Base-by-base conservation (phyloP, 2,329 filamentous ascomycete genomes). In the Cryphonectria carpinicola region DNA sequence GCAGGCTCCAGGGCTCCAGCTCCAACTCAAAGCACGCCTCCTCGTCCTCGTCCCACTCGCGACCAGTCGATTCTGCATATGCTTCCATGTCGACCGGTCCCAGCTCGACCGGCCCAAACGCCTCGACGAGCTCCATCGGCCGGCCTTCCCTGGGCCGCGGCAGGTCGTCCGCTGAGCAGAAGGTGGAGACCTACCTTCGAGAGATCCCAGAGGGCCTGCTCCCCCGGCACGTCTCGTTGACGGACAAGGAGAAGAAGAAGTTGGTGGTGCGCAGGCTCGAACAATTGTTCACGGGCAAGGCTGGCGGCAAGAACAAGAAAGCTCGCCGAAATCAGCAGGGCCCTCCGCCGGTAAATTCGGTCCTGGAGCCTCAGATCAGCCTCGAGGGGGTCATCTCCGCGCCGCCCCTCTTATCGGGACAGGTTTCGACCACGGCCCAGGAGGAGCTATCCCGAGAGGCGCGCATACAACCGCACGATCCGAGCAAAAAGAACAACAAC, bases 221-320 rank as follows among this genome's bases (percentile, higher is more conserved):
- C 52, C 91, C 92, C 0, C 86, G 87, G 14, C 84, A 87, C 60
- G 82, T 85, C 35, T 78, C 83, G 0, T 88, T 94, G 87, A 89
- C 90, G 0, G 93, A 95, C 19, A 90, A 88, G 74, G 87, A 92
- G 7, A 93, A 89, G 82, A 94, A 93, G 82, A 93, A 90, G 77
- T 77, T 94, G 28, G 91, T 95, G 0, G 93, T 95, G 2, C 87
- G 89, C 68, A 87, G 92, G 2, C 79, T 97, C 7, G 93, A 97
- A 76, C 92, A 95, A 73, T 85, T 97, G 1, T 97, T 96, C 73
- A 94, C 93, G 0, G 93, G 93, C 3, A 92, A 91, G 76, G 84
- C 86, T 25, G 80, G 79, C 4, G 82, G 82, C 14, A 70, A 52
- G 49, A 5, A 60, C 41, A 71, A 56, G 28, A 37, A 60, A 58